These are phyloP conservation scores for Inonotus hispidus DNA, from an alignment of 1,284 basidiomycete genomes.

Conservation along the genomic window DNA sequence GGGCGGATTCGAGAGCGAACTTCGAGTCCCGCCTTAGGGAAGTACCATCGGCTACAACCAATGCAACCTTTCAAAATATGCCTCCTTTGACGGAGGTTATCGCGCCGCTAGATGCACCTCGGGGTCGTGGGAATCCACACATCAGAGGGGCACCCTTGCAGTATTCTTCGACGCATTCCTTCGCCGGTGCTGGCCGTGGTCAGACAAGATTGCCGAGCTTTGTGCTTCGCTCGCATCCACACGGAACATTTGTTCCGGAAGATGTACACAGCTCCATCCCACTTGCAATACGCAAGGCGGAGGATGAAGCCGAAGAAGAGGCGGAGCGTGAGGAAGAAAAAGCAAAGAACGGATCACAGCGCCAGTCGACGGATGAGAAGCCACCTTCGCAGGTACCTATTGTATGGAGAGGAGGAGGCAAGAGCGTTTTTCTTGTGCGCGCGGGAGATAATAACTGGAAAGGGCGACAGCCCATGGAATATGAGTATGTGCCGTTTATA, in stretches of 20 bases:
- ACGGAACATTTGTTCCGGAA: conserved; percentile 43
- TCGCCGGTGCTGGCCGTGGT: conserved; percentile 23
- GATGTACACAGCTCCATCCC: conserved; percentile 61
- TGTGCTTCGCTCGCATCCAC: conserved; percentile 25
- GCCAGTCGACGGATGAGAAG: conserved; percentile 29
- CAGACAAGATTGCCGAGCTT: conserved; percentile 20
- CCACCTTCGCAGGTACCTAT: conserved; percentile 50
- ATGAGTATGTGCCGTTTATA: conserved; percentile 42
- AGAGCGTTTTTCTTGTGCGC: conserved; percentile 55
- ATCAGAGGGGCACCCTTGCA: conserved; percentile 28
- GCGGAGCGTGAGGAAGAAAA: conserved; percentile 26
- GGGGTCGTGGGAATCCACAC: conserved; percentile 26
- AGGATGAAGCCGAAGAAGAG: conserved; percentile 25
- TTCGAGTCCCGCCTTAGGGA: conserved; percentile 27
- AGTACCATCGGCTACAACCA: conserved; percentile 16
- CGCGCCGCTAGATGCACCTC: conserved; percentile 3
- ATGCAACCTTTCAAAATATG: conserved; percentile 8
- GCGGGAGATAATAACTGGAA: conserved; percentile 73
- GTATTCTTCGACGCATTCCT: conserved; percentile 35
- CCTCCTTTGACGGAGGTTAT: conserved; percentile 5
- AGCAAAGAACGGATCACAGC: conserved; percentile 20
- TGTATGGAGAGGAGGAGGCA: conserved; percentile 58
- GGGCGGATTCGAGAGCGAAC: conserved; percentile 28
- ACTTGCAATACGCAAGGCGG: conserved; percentile 41
- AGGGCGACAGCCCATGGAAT: conserved; percentile 54